Conservation (phyloP, 306 rosid genomes). For the Prunus mongolica region DNA sequence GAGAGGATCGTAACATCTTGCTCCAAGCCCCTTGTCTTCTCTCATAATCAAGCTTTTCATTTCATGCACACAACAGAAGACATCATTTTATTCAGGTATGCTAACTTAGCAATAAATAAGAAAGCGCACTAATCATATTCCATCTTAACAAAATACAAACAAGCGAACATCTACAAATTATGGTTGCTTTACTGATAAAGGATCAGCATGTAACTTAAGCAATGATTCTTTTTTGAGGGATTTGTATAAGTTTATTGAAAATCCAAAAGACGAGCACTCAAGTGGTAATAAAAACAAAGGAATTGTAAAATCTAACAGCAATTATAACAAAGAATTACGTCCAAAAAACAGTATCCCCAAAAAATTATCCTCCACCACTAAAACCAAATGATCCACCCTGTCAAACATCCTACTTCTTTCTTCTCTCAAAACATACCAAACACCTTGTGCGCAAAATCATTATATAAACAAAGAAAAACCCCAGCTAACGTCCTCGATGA, state of each 20-base stretch:
- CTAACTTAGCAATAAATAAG: not conserved
- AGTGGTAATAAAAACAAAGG: not conserved
- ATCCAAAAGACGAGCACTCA: not conserved
- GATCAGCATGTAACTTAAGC: not conserved
- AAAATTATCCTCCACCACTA: not conserved
- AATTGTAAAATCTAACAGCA: not conserved
- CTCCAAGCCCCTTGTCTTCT: constrained; percentile 52
- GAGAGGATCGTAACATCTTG: constrained; percentile 58
- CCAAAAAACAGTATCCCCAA: not conserved
- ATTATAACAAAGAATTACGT: not conserved
- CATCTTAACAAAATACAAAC: not conserved
- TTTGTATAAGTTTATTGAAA: not conserved
- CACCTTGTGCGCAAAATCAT: not conserved
- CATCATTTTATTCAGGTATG: not conserved
- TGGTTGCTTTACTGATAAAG: not conserved
- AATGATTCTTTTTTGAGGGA: not conserved
- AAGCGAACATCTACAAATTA: not conserved
- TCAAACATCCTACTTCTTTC: not conserved
- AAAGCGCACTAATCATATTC: not conserved
- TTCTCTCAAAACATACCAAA: not conserved
- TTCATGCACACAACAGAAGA: constrained; percentile 22
- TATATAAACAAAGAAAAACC: not conserved
- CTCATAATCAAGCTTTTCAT: constrained; percentile 77
- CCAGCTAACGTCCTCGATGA: not conserved
- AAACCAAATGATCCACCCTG: constrained; percentile 1